phyloP scores from a whole-genome alignment of 352 stramenopile species.

The Phytophthora fragariae region DNA sequence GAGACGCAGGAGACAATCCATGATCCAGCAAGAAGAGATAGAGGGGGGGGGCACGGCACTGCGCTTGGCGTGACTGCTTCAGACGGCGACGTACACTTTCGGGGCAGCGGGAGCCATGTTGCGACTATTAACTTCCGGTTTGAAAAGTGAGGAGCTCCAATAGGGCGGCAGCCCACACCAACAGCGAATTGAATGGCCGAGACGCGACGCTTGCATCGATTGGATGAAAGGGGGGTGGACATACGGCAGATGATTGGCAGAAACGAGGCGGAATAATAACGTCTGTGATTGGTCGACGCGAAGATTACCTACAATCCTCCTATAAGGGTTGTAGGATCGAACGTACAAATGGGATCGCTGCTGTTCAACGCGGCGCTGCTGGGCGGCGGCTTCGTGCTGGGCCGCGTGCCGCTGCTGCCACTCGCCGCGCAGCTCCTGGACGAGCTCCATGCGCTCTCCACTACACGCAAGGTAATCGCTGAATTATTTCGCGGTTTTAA shows the following conservation, averaged over 20 bases:
- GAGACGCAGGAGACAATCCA: constrained; percentile 63
- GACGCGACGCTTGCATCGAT: constrained; percentile 21
- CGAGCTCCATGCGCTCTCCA: constrained; percentile 53
- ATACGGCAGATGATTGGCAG: constrained; percentile 7
- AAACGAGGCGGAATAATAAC: not conserved
- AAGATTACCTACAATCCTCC: not conserved
- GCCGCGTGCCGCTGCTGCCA: constrained; percentile 59
- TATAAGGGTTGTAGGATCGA: constrained; percentile 2
- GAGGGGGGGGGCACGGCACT: not conserved
- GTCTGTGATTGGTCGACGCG: constrained; percentile 3
- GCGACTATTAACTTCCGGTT: constrained; percentile 84
- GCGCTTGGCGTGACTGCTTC: constrained; percentile 1
- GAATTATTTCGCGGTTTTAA: constrained; percentile 1
- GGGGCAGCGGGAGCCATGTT: constrained; percentile 79
- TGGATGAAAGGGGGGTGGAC: constrained; percentile 39
- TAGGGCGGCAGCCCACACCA: not conserved
- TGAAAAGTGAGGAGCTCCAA: constrained; percentile 75
- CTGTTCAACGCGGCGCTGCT: constrained; percentile 71
- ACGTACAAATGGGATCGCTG: constrained; percentile 53
- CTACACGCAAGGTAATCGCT: constrained; percentile 54
- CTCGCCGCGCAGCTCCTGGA: constrained; percentile 53
- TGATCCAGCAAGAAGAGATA: constrained; percentile 34
- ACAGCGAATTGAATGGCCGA: constrained; percentile 47
- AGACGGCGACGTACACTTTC: constrained; percentile 80
- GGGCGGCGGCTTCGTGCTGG: constrained; percentile 69